phyloP scores from a whole-genome alignment of 1,284 basidiomycete species.

The Golubevia pallescens region DNA sequence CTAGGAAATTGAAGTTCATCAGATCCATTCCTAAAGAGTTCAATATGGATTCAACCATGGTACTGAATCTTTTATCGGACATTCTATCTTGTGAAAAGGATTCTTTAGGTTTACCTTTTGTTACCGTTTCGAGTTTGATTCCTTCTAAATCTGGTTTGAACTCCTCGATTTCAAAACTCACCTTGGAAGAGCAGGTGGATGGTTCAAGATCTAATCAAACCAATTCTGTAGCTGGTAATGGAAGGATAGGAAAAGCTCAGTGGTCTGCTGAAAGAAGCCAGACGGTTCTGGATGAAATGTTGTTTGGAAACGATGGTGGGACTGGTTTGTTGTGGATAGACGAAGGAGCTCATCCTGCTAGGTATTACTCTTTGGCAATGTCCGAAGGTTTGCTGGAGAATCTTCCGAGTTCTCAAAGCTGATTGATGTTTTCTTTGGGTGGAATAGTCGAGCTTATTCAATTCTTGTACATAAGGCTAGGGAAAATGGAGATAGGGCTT shows the following conservation, averaged over 20 bases:
- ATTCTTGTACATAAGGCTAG: no score
- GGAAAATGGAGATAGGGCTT: no score
- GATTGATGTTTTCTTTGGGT: no score
- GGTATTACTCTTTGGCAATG: constrained; percentile 40
- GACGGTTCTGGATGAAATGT: constrained; percentile 42
- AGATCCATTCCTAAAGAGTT: constrained; percentile 48
- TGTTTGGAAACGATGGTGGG: constrained; percentile 22
- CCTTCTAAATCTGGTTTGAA: not conserved
- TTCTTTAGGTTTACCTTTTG: constrained; percentile 1
- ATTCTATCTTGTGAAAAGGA: not conserved
- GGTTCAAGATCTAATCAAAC: constrained; percentile 9
- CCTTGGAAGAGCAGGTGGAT: constrained; percentile 15
- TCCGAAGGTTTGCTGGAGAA: not conserved
- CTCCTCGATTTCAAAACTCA: not conserved
- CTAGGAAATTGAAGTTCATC: constrained; percentile 27
- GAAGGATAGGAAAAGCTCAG: constrained; percentile 11
- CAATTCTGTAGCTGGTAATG: not conserved
- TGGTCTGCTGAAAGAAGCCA: constrained; percentile 36
- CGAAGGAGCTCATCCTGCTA: constrained; percentile 21
- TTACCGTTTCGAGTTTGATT: no score
- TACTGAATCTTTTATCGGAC: constrained; percentile 25
- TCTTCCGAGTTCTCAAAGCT: no score
- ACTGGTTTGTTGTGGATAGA: constrained; percentile 53
- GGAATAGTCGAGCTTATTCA: no score
- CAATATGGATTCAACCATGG: constrained; percentile 34